phyloP scores from a whole-genome alignment of 2,329 filamentous ascomycete genomes.

The Elsinoe ampelina region DNA sequence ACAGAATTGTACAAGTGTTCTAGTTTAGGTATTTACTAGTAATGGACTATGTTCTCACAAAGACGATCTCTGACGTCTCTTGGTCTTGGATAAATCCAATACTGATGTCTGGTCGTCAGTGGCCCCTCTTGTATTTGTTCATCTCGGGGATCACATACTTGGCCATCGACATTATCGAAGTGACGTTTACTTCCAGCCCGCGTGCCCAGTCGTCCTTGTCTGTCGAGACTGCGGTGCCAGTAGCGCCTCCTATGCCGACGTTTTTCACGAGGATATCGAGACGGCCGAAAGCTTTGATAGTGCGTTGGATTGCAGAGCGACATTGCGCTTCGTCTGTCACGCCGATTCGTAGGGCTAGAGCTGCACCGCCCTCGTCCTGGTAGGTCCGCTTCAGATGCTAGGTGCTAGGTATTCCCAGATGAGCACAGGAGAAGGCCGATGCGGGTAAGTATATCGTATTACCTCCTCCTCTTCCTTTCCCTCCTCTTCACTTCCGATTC shows the following conservation, averaged over 20 bases:
- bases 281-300: slow-evolving; percentile 43
- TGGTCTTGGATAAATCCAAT: no score
- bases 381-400: background rate
- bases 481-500: no score
- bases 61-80: no score
- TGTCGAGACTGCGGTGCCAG: slow-evolving; percentile 51
- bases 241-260: slow-evolving; percentile 52
- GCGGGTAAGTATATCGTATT: no score
- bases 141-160: slow-evolving; percentile 55
- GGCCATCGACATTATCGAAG: slow-evolving; percentile 56
- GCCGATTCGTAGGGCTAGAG: slow-evolving; percentile 41
- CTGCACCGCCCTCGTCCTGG: slow-evolving; percentile 27
- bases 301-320: slow-evolving; percentile 30
- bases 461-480: no score
- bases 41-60: no score
- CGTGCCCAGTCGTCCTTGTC: slow-evolving; percentile 50
- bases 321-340: slow-evolving; percentile 49
- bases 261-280: slow-evolving; percentile 58
- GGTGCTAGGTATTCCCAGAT: background rate
- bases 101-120: no score
- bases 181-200: slow-evolving; percentile 53
- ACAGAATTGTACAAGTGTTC: no score
- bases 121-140: no score
- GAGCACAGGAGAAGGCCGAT: no score
- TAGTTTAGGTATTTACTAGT: no score